Conservation (phyloP, 768 basidiomycete species). For the Dacryopinax spathularia region DNA sequence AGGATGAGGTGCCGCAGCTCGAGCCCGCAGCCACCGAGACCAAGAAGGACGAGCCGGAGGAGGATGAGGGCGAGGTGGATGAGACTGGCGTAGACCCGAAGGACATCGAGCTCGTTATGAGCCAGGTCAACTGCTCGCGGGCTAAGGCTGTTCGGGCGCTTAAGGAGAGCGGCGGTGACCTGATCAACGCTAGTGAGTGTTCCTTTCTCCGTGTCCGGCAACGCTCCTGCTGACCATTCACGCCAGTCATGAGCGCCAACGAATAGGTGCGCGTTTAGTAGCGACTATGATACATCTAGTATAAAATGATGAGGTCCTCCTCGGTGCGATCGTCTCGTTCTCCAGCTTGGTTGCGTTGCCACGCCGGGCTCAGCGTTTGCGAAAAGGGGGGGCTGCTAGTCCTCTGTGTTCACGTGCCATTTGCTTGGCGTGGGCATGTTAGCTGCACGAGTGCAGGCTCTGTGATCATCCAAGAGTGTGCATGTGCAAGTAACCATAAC, state of each 20-base stretch:
- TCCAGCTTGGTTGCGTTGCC: too few relatives aligned
- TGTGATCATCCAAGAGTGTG: too few relatives aligned
- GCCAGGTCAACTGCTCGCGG: conserved; percentile 64
- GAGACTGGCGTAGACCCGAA: conserved; percentile 83
- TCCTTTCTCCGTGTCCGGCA: background rate
- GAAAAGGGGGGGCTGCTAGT: too few relatives aligned
- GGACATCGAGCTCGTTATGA: conserved; percentile 90
- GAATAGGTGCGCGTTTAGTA: conserved; percentile 32
- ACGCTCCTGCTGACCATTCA: background rate
- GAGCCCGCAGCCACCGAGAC: conserved; percentile 30
- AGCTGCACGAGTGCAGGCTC: too few relatives aligned
- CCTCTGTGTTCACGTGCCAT: too few relatives aligned
- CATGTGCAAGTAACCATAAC: too few relatives aligned
- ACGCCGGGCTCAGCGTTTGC: too few relatives aligned
- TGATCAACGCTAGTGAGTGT: conserved; percentile 90
- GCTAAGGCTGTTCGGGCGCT: conserved; percentile 83
- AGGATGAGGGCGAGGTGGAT: conserved; percentile 69
- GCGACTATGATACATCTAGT: too few relatives aligned
- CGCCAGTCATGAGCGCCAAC: conserved; percentile 80
- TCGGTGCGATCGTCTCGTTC: too few relatives aligned
- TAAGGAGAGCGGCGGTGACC: conserved; percentile 82
- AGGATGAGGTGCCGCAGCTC: conserved; percentile 70
- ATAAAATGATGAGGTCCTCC: too few relatives aligned
- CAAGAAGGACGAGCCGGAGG: conserved; percentile 31
- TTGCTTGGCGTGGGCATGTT: too few relatives aligned